phyloP scores from a whole-genome alignment of 2,329 filamentous ascomycete genomes.

The Ascosphaera apis region DNA sequence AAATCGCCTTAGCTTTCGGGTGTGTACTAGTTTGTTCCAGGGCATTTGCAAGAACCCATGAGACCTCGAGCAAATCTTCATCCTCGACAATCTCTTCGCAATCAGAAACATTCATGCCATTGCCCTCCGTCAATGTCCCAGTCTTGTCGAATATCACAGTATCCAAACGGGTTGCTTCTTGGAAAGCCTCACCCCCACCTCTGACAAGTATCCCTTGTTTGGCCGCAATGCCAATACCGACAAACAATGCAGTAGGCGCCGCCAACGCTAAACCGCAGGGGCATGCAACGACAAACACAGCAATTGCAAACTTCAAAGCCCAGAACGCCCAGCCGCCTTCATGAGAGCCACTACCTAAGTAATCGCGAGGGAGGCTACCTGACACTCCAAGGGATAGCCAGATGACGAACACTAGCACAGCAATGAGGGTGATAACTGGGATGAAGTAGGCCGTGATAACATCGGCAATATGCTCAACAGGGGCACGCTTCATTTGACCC shows the following conservation, averaged over 20 bases:
- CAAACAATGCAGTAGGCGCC: conserved; percentile 71
- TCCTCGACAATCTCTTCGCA: conserved; percentile 20
- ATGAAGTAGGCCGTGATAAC: conserved; percentile 26
- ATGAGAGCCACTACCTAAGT: conserved; percentile 19
- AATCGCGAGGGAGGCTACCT: conserved; percentile 24
- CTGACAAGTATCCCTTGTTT: conserved; percentile 62
- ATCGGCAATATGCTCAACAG: conserved; percentile 25
- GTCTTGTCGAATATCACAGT: conserved; percentile 79
- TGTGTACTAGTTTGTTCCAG: conserved; percentile 38
- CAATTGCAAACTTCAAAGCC: conserved; percentile 45
- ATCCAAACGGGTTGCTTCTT: conserved; percentile 56
- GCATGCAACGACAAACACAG: conserved; percentile 70
- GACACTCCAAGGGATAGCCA: conserved; percentile 24
- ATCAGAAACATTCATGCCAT: conserved; percentile 32
- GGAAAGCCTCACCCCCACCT: conserved; percentile 66
- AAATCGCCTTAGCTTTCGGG: conserved; percentile 33
- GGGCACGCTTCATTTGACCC: conserved; percentile 25
- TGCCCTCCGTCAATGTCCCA: conserved; percentile 51
- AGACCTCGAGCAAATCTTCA: conserved; percentile 5
- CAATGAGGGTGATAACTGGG: conserved; percentile 24
- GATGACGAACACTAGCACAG: conserved; percentile 23
- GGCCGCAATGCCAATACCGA: conserved; percentile 58
- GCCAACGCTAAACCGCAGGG: conserved; percentile 66
- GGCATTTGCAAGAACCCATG: conserved; percentile 22
- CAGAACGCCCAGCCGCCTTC: conserved; percentile 29